These are phyloP conservation scores for Globisporangium mamillatum DNA, from an alignment of 352 stramenopile species.

Conservation along the genomic window DNA sequence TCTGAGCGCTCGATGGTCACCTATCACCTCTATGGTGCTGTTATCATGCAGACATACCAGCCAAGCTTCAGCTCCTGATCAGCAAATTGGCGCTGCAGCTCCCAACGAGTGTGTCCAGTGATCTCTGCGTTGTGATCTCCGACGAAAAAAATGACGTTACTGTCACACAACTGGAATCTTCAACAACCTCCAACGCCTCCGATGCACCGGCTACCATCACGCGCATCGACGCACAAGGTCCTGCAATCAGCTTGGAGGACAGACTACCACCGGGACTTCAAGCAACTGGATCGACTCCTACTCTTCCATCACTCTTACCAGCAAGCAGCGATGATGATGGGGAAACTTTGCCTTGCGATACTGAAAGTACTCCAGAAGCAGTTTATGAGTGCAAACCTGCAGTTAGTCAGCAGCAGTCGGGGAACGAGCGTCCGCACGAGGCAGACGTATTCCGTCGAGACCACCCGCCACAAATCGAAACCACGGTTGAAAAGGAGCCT, in stretches of 20 bases:
- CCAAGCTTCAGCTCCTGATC: conserved; percentile 3
- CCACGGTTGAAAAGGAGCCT: not conserved
- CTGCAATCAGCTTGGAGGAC: not conserved
- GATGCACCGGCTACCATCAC: not conserved
- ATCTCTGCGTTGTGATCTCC: not conserved
- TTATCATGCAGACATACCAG: not conserved
- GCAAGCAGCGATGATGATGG: not conserved
- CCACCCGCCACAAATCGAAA: not conserved
- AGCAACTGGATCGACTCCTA: not conserved
- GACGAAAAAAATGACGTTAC: not conserved
- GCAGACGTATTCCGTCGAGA: not conserved
- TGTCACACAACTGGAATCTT: not conserved
- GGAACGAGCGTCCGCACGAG: not conserved
- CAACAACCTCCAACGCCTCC: not conserved
- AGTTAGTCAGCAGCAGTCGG: not conserved
- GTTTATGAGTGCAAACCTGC: not conserved
- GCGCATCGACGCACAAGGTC: not conserved
- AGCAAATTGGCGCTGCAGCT: not conserved
- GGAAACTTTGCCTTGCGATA: not conserved
- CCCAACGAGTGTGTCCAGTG: not conserved
- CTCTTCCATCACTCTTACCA: not conserved
- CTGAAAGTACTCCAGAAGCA: not conserved
- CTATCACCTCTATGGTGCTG: not conserved
- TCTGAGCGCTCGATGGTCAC: not conserved
- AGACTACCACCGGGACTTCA: not conserved